Evolutionary conservation across 768 basidiomycete species (phyloP).

Genomic region (Tephrocybe sp.): DNA sequence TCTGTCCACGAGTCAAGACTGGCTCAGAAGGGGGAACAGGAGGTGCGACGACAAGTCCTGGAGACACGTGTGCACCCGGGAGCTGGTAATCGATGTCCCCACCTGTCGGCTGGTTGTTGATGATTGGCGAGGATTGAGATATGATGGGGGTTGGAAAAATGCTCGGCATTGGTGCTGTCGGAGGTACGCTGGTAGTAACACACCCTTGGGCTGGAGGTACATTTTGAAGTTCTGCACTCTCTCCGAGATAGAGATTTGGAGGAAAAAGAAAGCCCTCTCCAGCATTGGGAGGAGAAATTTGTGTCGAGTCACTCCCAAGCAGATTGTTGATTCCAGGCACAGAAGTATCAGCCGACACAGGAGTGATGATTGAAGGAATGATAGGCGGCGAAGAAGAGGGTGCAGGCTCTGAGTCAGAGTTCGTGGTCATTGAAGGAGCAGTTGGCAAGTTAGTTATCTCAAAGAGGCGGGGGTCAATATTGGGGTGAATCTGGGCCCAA

Average conservation of each 20-base stretch:
- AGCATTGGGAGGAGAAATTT: not conserved
- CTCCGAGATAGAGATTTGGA: not conserved
- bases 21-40: not conserved
- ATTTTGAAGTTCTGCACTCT: not conserved
- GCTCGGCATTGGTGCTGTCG: not conserved
- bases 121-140: not conserved
- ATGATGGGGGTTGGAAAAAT: not conserved
- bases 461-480: not conserved
- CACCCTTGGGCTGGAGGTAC: not conserved
- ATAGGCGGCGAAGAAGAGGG: too few relatives aligned
- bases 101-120: not conserved
- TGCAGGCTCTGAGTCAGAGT: too few relatives aligned
- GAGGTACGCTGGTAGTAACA: not conserved
- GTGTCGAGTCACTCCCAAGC: not conserved
- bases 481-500: not conserved
- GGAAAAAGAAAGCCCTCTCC: not conserved
- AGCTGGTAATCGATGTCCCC: not conserved
- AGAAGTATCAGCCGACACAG: too few relatives aligned
- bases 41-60: not conserved
- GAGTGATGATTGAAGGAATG: too few relatives aligned
- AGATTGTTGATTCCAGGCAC: too few relatives aligned
- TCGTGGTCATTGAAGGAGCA: not conserved
- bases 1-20: not conserved
- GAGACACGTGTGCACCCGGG: not conserved
- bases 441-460: not conserved